A percentile compares a stretch with the other conserved stretches of the same genome.
phyloP scores from a whole-genome alignment of 176 grass and related monocot species.

The Chloris gayana region DNA sequence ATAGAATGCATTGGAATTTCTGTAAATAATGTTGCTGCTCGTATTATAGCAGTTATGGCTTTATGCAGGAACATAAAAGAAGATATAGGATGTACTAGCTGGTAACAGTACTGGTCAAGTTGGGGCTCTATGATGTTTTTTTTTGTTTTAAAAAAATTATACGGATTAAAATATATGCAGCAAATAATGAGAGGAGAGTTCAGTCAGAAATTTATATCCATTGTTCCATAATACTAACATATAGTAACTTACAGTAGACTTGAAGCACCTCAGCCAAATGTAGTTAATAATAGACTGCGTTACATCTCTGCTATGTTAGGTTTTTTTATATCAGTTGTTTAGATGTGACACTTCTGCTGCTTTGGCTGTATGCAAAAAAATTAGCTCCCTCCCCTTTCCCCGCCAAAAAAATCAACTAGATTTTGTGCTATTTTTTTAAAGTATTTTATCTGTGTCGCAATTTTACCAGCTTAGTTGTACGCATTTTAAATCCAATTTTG shows the following conservation, averaged over 20 bases:
- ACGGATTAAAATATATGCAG: neutral
- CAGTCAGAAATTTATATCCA: neutral
- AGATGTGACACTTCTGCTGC: slow-evolving; percentile 5
- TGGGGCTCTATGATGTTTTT: neutral
- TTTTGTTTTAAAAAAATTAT: neutral
- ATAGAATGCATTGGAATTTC: neutral
- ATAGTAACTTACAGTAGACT: neutral
- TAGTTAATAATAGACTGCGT: neutral
- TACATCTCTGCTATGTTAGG: neutral
- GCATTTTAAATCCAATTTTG: slow-evolving; percentile 16
- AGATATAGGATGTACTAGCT: too few species aligned
- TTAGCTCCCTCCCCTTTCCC: neutral
- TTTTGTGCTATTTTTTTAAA: slow-evolving; percentile 9
- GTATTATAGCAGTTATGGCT: too few species aligned
- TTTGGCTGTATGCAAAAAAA: slow-evolving; percentile 14
- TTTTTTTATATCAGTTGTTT: slow-evolving; percentile 12
- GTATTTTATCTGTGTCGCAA: neutral
- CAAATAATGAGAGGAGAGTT: neutral
- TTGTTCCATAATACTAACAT: neutral
- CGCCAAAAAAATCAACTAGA: slow-evolving; percentile 12
- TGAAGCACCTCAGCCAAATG: neutral
- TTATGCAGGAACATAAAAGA: too few species aligned
- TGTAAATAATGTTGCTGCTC: neutral
- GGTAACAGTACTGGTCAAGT: neutral
- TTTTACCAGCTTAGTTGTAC: neutral